Percentiles rank a stretch among this genome's conserved stretches.
Conservation (phyloP, 2,329 filamentous ascomycete genomes). For the Trichoderma semiorbis region DNA sequence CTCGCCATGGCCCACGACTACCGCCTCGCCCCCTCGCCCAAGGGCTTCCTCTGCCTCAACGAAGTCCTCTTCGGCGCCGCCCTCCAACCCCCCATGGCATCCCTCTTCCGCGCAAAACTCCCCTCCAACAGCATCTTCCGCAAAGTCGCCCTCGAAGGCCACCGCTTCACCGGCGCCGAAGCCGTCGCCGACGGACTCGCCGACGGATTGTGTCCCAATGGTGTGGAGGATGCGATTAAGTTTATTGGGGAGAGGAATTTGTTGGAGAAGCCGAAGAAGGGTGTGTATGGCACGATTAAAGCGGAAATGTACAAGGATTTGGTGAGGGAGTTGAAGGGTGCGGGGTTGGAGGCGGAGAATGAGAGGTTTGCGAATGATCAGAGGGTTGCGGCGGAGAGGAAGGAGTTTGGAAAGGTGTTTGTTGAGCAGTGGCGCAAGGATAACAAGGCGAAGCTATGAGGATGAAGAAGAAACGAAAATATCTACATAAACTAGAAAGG, state of each 20-base stretch:
- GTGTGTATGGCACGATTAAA: constrained; percentile 70
- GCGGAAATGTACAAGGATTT: constrained; percentile 70
- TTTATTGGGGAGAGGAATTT: constrained; percentile 60
- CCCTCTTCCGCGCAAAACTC: constrained; percentile 70
- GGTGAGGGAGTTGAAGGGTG: constrained; percentile 53
- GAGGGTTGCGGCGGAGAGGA: constrained; percentile 40
- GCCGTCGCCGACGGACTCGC: constrained; percentile 66
- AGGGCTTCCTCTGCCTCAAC: constrained; percentile 76
- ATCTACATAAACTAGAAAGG: background rate
- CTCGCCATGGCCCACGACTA: constrained; percentile 80
- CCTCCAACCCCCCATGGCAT: constrained; percentile 70
- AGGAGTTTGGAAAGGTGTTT: constrained; percentile 45
- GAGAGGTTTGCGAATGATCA: constrained; percentile 43
- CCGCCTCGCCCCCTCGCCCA: constrained; percentile 66
- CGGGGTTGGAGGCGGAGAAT: constrained; percentile 48
- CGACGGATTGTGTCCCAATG: constrained; percentile 56
- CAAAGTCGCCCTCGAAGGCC: constrained; percentile 68
- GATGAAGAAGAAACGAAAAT: background rate
- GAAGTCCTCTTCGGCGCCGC: constrained; percentile 76
- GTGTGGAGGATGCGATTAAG: constrained; percentile 57
- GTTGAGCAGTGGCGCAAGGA: constrained; percentile 47
- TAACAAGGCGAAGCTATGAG: constrained; percentile 39
- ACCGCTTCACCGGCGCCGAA: constrained; percentile 60
- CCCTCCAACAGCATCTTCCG: constrained; percentile 52
- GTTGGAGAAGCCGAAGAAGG: constrained; percentile 57